phyloP scores from a whole-genome alignment of 495 filamentous ascomycete species.

The Hamigera avellanea region DNA sequence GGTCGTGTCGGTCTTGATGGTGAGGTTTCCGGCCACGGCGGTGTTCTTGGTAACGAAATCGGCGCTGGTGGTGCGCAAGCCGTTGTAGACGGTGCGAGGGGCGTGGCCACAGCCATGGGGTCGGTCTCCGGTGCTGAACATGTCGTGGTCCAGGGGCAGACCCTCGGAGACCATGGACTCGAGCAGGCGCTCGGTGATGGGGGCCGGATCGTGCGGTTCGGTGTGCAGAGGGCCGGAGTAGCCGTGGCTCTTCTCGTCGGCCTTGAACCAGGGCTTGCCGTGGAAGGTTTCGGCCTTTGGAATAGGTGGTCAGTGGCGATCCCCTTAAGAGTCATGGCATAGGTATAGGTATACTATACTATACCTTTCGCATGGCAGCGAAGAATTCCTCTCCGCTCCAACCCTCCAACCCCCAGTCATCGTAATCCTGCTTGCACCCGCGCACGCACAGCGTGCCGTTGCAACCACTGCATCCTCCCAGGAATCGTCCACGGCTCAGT shows the following conservation, averaged over 20 bases:
- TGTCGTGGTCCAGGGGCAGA: constrained; percentile 33
- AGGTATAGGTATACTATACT: no score
- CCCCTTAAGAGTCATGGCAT: no score
- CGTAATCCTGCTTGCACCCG: constrained; percentile 47
- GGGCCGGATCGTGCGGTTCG: constrained; percentile 37
- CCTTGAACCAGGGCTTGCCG: constrained; percentile 30
- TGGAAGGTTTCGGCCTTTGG: constrained; percentile 37
- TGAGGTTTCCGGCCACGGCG: constrained; percentile 23
- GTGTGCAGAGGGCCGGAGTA: constrained; percentile 32
- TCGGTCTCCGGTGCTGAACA: constrained; percentile 37
- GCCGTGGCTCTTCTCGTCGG: constrained; percentile 26
- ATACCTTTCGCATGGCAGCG: constrained; percentile 37
- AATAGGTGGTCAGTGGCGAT: no score
- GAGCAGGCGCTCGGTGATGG: constrained; percentile 34
- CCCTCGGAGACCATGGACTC: constrained; percentile 36
- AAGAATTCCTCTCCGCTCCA: constrained; percentile 46
- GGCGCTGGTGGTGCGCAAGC: constrained; percentile 33
- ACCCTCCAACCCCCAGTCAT: constrained; percentile 45
- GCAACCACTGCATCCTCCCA: constrained; percentile 47
- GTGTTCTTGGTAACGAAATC: constrained; percentile 34
- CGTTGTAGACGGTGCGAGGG: constrained; percentile 36
- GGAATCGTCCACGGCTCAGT: constrained; percentile 45
- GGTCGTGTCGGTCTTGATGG: constrained; percentile 23
- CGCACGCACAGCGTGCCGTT: constrained; percentile 55
- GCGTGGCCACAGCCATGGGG: constrained; percentile 41